Percentiles rank a stretch among this genome's conserved stretches.
Evolutionary conservation across 2,329 filamentous ascomycete genomes (phyloP).

Genomic region (Pseudovirgaria hyperparasitica): DNA sequence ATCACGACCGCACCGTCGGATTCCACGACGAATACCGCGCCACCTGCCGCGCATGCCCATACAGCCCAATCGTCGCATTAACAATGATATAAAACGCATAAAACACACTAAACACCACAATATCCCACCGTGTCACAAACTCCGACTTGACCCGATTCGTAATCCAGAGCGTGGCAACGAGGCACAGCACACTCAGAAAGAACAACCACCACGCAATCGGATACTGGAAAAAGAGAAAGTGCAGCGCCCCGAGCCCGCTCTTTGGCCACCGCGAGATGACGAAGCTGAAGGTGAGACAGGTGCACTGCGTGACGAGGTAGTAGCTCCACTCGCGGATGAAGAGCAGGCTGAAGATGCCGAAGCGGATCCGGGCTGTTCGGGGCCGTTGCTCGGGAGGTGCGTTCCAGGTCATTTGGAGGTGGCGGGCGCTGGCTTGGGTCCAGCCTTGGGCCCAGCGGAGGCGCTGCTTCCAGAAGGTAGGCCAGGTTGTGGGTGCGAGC

Average conservation of each 20-base stretch:
- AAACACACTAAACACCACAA: conserved; percentile 29
- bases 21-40: conserved; percentile 36
- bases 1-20: conserved; percentile 28
- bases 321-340: conserved; percentile 34
- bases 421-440: conserved; percentile 34
- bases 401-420: conserved; percentile 30
- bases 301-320: conserved; percentile 37
- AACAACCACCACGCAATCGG: conserved; percentile 36
- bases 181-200: conserved; percentile 28
- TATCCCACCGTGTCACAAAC: conserved; percentile 28
- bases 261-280: conserved; percentile 32
- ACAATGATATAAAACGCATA: conserved; percentile 34
- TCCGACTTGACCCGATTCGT: conserved; percentile 34
- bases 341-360: conserved; percentile 33
- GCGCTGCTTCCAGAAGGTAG: conserved; percentile 36
- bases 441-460: conserved; percentile 39
- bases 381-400: conserved; percentile 25
- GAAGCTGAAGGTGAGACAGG: conserved; percentile 33
- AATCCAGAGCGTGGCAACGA: conserved; percentile 34
- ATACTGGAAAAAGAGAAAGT: conserved; percentile 35
- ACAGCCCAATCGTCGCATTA: conserved; percentile 32
- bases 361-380: conserved; percentile 22
- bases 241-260: conserved; percentile 22
- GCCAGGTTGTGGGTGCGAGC: conserved; percentile 32
- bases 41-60: conserved; percentile 34